phyloP scores from a whole-genome alignment of 176 grass and related monocot genomes.

The Chrysopogon serrulatus region DNA sequence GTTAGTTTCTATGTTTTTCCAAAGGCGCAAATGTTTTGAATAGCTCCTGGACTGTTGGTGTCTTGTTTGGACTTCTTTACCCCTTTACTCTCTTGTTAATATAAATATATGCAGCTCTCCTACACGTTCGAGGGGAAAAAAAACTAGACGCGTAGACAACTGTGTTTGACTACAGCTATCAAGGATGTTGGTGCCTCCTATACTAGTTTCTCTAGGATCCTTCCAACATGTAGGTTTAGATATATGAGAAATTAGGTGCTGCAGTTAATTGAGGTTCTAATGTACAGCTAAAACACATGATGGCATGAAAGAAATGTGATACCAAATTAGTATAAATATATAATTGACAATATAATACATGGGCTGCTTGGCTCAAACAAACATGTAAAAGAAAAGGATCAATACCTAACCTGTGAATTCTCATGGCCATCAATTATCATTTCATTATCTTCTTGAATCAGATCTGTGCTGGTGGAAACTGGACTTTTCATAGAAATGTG shows the following conservation, averaged over 20 bases:
- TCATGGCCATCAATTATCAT: constrained; percentile 11
- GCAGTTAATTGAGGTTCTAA: neutral
- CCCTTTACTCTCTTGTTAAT: neutral
- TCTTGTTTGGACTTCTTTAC: neutral
- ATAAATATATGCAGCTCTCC: neutral
- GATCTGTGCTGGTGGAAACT: constrained; percentile 3
- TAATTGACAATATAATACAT: neutral
- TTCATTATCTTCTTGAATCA: constrained; percentile 15
- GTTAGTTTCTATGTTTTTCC: too few relatives aligned
- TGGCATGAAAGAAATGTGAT: neutral
- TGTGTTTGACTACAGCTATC: neutral
- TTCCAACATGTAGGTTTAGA: neutral
- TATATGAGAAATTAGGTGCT: neutral
- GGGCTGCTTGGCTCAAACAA: neutral
- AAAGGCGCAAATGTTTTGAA: too few relatives aligned
- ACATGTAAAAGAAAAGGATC: neutral
- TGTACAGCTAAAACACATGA: neutral
- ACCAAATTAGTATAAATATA: constrained; percentile 1
- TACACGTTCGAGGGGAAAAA: neutral
- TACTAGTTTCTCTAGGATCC: neutral
- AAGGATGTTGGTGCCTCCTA: neutral
- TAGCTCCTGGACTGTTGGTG: neutral
- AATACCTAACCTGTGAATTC: constrained; percentile 35
- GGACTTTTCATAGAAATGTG: neutral
- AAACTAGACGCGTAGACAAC: neutral